Percentiles rank a stretch among this genome's conserved stretches.
Evolutionary conservation across 192 early-diverging fungal species (phyloP).

Genomic region (Coemansia sp.): DNA sequence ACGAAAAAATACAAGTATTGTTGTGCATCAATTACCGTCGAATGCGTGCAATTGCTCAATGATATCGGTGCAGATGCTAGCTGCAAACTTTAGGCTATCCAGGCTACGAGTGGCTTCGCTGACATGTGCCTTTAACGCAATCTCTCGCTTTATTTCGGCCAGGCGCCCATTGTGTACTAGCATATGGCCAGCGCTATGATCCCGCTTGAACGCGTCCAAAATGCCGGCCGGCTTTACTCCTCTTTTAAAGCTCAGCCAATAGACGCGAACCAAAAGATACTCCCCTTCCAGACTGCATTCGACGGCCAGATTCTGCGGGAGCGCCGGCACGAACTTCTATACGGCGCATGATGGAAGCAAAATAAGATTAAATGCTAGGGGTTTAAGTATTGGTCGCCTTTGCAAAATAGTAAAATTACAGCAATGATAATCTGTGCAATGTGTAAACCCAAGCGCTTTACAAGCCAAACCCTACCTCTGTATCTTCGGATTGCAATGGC

Average conservation of each 20-base stretch:
- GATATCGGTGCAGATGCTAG: constrained; percentile 27
- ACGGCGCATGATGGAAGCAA: too few relatives aligned
- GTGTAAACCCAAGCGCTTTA: too few relatives aligned
- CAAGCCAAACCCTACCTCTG: constrained; percentile 14
- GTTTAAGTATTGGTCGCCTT: too few relatives aligned
- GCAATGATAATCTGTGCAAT: too few relatives aligned
- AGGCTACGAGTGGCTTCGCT: constrained; percentile 13
- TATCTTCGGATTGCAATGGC: constrained; percentile 27
- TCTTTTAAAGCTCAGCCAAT: constrained; percentile 36
- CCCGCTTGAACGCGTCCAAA: constrained; percentile 43
- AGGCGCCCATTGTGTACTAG: constrained; percentile 35
- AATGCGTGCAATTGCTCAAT: constrained; percentile 45
- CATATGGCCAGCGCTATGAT: constrained; percentile 35
- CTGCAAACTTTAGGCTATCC: constrained; percentile 17
- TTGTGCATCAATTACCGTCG: constrained; percentile 8
- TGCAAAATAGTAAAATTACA: not conserved
- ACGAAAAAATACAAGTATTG: not conserved
- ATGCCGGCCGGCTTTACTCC: constrained; percentile 30
- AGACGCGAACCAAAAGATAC: constrained; percentile 21
- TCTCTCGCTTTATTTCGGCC: constrained; percentile 38
- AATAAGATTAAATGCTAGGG: too few relatives aligned
- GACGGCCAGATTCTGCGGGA: constrained; percentile 41
- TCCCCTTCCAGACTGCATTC: constrained; percentile 28
- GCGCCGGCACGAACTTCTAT: constrained; percentile 47
- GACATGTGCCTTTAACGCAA: constrained; percentile 23